Evolutionary conservation across 2,329 filamentous ascomycete genomes (phyloP).

Genomic region (Falciphora oryzae): DNA sequence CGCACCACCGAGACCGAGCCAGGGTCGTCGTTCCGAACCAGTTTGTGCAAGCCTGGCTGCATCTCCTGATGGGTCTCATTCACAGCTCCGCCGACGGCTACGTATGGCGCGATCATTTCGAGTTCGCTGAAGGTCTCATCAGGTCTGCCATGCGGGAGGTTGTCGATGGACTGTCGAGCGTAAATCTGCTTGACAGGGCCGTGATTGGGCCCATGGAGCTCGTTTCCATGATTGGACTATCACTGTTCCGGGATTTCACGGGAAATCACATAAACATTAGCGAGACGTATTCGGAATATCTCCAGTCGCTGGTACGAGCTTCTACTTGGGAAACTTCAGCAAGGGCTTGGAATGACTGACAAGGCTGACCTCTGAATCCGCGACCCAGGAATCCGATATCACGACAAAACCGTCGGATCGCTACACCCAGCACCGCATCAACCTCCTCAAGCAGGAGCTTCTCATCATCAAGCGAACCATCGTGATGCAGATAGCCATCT

Average conservation of each 20-base stretch:
- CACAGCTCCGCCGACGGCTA: constrained; percentile 16
- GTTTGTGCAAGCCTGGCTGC: constrained; percentile 35
- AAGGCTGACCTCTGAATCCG: background rate
- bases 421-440: constrained; percentile 34
- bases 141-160: constrained; percentile 30
- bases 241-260: constrained; percentile 33
- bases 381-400: constrained; percentile 32
- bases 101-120: constrained; percentile 22
- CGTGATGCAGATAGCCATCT: constrained; percentile 25
- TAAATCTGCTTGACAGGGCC: constrained; percentile 28
- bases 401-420: constrained; percentile 33
- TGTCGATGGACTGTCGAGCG: constrained; percentile 26
- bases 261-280: constrained; percentile 32
- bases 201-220: constrained; percentile 37
- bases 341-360: background rate
- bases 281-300: constrained; percentile 36
- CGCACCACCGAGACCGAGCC: constrained; percentile 21
- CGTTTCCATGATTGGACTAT: constrained; percentile 32
- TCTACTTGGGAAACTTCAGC: background rate
- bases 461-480: constrained; percentile 30
- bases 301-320: constrained; percentile 32
- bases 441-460: constrained; percentile 33
- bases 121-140: constrained; percentile 25
- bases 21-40: constrained; percentile 28
- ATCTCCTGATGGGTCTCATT: constrained; percentile 33